A percentile compares a stretch with the other conserved stretches of the same genome.
Evolutionary conservation across 805 yeast species (phyloP).

Genomic region (Candida morakotiae): DNA sequence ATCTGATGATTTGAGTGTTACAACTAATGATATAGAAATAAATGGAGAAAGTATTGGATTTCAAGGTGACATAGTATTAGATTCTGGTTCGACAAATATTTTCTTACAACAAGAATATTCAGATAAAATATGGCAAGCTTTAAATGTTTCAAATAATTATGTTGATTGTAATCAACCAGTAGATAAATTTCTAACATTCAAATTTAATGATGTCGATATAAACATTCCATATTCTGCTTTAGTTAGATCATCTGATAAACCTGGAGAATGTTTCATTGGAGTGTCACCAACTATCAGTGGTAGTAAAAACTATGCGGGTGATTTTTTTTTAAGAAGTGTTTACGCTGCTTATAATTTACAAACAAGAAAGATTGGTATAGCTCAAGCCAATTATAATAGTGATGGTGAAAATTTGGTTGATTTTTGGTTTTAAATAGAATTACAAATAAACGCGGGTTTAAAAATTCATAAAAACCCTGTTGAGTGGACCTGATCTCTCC

Average conservation of each 20-base stretch:
- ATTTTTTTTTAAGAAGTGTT: conserved; percentile 5
- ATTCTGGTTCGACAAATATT: conserved; percentile 56
- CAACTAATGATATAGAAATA: not conserved
- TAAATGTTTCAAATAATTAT: not conserved
- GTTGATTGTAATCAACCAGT: conserved; percentile 31
- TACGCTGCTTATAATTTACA: conserved; percentile 6
- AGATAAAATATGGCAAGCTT: not conserved
- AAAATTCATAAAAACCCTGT: too few relatives aligned
- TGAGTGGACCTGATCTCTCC: too few relatives aligned
- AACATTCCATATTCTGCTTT: conserved; percentile 11
- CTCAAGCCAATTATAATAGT: not conserved
- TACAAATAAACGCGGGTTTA: too few relatives aligned
- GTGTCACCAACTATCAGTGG: conserved; percentile 25
- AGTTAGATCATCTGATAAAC: too few relatives aligned
- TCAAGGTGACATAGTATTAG: conserved; percentile 40
- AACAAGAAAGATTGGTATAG: conserved; percentile 2
- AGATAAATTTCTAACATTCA: conserved; percentile 24
- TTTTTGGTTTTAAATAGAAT: conserved; percentile 1
- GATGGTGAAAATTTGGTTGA: conserved; percentile 3
- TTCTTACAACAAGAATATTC: conserved; percentile 33
- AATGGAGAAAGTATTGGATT: not conserved
- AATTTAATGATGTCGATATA: conserved; percentile 36
- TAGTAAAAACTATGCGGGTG: conserved; percentile 1
- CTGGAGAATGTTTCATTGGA: too few relatives aligned
- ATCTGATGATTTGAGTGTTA: conserved; percentile 3